phyloP scores from a whole-genome alignment of 768 basidiomycete species.

The Boletus reticulatus region DNA sequence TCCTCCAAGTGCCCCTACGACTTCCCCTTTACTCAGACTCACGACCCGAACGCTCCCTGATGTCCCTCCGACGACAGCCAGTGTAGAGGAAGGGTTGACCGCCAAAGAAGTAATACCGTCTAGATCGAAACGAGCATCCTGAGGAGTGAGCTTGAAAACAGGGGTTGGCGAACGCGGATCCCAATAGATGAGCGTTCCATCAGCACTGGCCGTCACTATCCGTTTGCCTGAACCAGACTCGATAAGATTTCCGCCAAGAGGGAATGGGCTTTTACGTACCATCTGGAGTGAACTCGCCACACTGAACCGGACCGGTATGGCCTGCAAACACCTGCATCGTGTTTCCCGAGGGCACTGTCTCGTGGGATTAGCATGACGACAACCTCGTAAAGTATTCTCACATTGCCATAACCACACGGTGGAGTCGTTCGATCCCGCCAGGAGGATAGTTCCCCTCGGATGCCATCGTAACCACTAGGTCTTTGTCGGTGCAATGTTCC shows the following conservation, averaged over 20 bases:
- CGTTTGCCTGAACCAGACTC: conserved; percentile 64
- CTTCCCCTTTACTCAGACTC: conserved; percentile 82
- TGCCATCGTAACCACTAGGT: conserved; percentile 92
- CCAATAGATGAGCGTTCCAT: conserved; percentile 85
- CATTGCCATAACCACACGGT: conserved; percentile 98
- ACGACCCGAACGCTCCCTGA: conserved; percentile 85
- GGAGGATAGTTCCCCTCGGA: conserved; percentile 84
- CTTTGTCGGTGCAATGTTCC: conserved; percentile 4
- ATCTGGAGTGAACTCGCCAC: conserved; percentile 90
- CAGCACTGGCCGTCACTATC: conserved; percentile 82
- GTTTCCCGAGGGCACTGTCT: conserved; percentile 85
- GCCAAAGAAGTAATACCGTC: conserved; percentile 86
- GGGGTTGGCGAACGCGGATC: conserved; percentile 81
- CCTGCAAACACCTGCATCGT: conserved; percentile 97
- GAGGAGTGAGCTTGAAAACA: conserved; percentile 72
- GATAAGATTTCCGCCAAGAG: neutral
- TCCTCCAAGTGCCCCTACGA: conserved; percentile 74
- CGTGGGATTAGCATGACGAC: neutral
- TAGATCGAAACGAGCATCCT: conserved; percentile 73
- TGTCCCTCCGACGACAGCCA: conserved; percentile 89
- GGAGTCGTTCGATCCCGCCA: conserved; percentile 90
- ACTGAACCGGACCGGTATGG: conserved; percentile 79
- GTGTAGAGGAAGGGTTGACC: conserved; percentile 79
- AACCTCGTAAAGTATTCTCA: conserved; percentile 38
- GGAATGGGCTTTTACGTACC: conserved; percentile 42